Percentiles rank a stretch among this genome's conserved stretches.
phyloP scores from a whole-genome alignment of 2,329 filamentous ascomycete species.

The Pyrenophora teres region DNA sequence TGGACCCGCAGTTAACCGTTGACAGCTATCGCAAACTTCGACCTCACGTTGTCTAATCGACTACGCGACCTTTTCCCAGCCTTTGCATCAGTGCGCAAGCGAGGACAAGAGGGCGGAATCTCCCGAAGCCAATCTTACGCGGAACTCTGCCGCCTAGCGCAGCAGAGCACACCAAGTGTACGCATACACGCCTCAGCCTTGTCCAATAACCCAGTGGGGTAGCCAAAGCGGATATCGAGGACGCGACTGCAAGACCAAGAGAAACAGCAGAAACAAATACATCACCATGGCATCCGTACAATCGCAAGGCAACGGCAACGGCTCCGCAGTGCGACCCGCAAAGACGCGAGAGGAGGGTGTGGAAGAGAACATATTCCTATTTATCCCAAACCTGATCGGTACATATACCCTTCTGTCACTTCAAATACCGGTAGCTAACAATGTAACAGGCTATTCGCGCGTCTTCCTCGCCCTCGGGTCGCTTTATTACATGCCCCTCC shows the following conservation, averaged over 20 bases:
- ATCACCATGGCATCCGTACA: slow-evolving; percentile 36
- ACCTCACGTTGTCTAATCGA: background rate
- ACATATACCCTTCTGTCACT: slow-evolving; percentile 18
- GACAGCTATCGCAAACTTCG: slow-evolving; percentile 7
- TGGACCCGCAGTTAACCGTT: slow-evolving; percentile 14
- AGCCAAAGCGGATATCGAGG: background rate
- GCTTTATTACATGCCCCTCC: slow-evolving; percentile 98
- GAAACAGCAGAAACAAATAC: background rate
- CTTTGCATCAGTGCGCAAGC: background rate
- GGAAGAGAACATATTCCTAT: slow-evolving; percentile 61
- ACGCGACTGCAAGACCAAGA: background rate
- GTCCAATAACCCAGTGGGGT: slow-evolving; percentile 16
- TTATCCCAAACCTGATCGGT: slow-evolving; percentile 60
- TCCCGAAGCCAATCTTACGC: slow-evolving; percentile 4
- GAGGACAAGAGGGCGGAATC: background rate
- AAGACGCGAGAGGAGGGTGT: slow-evolving; percentile 31
- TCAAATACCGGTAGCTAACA: slow-evolving; percentile 14
- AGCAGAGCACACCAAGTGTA: slow-evolving; percentile 9
- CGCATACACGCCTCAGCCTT: slow-evolving; percentile 4
- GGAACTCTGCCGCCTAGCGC: slow-evolving; percentile 10
- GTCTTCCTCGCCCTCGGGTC: slow-evolving; percentile 75
- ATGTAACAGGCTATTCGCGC: slow-evolving; percentile 53
- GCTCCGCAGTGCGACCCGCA: slow-evolving; percentile 29
- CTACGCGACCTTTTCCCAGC: background rate
- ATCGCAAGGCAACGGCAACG: slow-evolving; percentile 38